Evolutionary conservation across 805 yeast species (phyloP), one percentile per base, ranked within the genome.

Genomic region (Saturnispora diversa): DNA sequence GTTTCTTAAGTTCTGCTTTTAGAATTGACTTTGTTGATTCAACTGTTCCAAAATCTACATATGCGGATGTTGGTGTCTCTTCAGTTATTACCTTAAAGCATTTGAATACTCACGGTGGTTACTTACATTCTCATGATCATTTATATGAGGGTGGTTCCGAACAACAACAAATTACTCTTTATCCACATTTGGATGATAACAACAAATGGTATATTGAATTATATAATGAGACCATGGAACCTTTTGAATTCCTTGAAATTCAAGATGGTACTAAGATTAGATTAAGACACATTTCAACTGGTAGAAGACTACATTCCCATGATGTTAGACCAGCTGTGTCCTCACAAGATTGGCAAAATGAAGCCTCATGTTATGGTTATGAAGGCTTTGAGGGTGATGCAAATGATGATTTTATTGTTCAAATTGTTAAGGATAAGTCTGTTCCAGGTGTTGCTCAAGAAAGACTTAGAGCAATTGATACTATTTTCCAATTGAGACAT

Each of bases 331-430:
- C 88, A 20, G 84, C 90, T 13, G 85, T 82, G 15, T 67, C 80
- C 43, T 81, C 76, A 55, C 65, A 70, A 44, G 94, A 84, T 53
- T 84, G 92, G 92, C 88, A 81, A 64, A 81, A 80, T 60, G 94
- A 84, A 65, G 85, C 71, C 15, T 72, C 86, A 4, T 69, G 79
- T 62, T 84, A 84, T 57, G 94, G 94, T 17, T 78, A 56, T 52
- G 80, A 77, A 32, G 86, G 84, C 3, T 84, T 82, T 51, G 76
- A 55, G 20, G 94, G 94, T 60, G 92, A 84, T 62, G 80, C 86
- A 41, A 84, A 84, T 60, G 94, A 84, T 62, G 88, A 83, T 57
- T 84, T 83, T 62, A 60, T 78, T 46, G 78, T 84, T 45, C 90
- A 83, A 58, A 79, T 84, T 48, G 85, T 77, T 45, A 63, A 72